Evolutionary conservation across 805 yeast genomes (phyloP), one percentile per base, ranked within the genome.

Genomic region (Cyberlindnera saturnus): DNA sequence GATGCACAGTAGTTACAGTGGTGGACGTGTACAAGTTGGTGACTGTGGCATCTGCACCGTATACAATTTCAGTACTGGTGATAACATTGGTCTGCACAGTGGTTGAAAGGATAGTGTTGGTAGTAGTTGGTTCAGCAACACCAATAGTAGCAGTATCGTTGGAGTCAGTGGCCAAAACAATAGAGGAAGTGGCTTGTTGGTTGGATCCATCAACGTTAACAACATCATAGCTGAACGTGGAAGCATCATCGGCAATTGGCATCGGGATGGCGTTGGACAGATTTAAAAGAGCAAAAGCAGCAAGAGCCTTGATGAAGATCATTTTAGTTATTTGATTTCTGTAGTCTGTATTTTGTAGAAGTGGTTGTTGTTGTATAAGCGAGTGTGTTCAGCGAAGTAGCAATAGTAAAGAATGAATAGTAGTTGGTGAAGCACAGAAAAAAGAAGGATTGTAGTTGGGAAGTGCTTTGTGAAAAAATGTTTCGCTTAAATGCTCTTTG

Each of bases 391-490:
- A 20, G 18, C 17, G 41, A 37, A 23, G 33, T 34, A 35, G n/a
- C 19, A 34, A 36, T 34, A 35, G 37, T 37, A 50, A 42, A 23
- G 55, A 47, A 34, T 46, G 55, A 45, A 47, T 42, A 47, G 36
- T 47, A 51, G 57, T 52, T 53, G 56, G 51, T 53, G 51, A 52
- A 37, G 40, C 41, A 38, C 41, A 20, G 32, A 41, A 14, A 36
- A 55, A 51, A 28, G 61, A 56, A 44, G 42, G 60, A 57, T 59
- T 40, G 41, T 52, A 54, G 61, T 57, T 56, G 54, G 60, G 45
- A 34, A 33, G 18, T 31, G 33, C 17, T n/a, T 11, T 31, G 15
- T 3, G 17, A 14, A n/a, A n/a, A 31, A 9, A n/a, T 4, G 8
- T 31, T 30, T 10, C 16, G 33, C 33, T 9, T 31, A 9, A n/a